These are phyloP conservation scores for Platismatia glauca DNA, from an alignment of 495 filamentous ascomycete genomes.

Conservation along the genomic window DNA sequence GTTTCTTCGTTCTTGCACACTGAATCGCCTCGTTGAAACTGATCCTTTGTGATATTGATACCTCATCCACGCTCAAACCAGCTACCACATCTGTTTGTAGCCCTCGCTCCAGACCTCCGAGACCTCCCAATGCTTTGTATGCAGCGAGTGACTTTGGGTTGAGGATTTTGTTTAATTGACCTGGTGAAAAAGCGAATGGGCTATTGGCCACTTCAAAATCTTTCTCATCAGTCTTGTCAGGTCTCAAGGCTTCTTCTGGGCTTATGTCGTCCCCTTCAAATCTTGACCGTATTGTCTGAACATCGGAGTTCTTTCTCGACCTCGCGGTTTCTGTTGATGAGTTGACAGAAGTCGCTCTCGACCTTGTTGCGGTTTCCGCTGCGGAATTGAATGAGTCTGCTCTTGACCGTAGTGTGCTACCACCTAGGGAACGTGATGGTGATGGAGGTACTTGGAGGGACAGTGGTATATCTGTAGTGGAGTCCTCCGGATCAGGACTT, in stretches of 20 bases:
- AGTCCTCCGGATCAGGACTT: constrained; percentile 13
- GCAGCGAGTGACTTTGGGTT: constrained; percentile 68
- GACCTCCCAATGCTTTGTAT: constrained; percentile 58
- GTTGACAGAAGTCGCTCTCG: constrained; percentile 40
- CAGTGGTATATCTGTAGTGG: constrained; percentile 13
- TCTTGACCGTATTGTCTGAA: constrained; percentile 24
- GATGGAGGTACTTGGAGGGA: constrained; percentile 26
- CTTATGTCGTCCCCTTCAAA: constrained; percentile 37
- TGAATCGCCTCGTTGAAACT: constrained; percentile 51
- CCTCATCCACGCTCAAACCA: constrained; percentile 61
- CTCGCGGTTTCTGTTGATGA: constrained; percentile 36
- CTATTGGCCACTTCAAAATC: constrained; percentile 60
- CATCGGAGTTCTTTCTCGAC: constrained; percentile 38
- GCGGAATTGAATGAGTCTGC: constrained; percentile 39
- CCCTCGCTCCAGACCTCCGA: constrained; percentile 58
- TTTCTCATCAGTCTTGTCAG: constrained; percentile 54
- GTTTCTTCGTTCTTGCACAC: constrained; percentile 18
- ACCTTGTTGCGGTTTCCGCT: constrained; percentile 29
- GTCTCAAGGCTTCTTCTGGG: constrained; percentile 49
- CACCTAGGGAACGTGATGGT: constrained; percentile 39
- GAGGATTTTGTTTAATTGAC: constrained; percentile 64
- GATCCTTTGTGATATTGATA: constrained; percentile 44
- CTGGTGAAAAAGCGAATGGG: constrained; percentile 61
- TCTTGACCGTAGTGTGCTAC: constrained; percentile 43
- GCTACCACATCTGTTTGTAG: constrained; percentile 54